A percentile compares a stretch with the other conserved stretches of the same genome.
These are phyloP conservation scores for Lichtheimia corymbifera DNA, from an alignment of 371 early-diverging fungal genomes.

Conservation along the genomic window DNA sequence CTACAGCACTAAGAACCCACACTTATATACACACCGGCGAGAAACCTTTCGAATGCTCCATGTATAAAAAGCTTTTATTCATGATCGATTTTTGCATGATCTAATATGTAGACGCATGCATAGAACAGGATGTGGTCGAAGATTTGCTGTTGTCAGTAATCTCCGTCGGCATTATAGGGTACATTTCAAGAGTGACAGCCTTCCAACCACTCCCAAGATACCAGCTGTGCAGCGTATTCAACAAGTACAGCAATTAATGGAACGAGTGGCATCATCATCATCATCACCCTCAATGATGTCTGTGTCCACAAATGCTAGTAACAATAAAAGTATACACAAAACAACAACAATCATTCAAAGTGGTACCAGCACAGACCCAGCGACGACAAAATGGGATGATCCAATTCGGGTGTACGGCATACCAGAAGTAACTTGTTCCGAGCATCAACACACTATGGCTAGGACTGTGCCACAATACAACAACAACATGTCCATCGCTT, in stretches of 20 bases:
- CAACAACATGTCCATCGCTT: no score
- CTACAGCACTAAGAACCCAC: constrained; percentile 74
- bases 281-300: no score
- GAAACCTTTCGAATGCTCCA: constrained; percentile 68
- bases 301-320: no score
- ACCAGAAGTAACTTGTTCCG: no score
- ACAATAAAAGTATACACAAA: no score
- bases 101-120: not conserved
- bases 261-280: constrained; percentile 10
- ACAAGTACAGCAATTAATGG: constrained; percentile 29
- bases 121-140: constrained; percentile 37
- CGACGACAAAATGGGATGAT: no score
- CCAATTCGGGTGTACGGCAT: no score
- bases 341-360: no score
- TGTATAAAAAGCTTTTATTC: constrained; percentile 15
- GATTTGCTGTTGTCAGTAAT: constrained; percentile 45
- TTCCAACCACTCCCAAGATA: constrained; percentile 9
- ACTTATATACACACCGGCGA: constrained; percentile 79
- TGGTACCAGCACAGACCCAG: no score
- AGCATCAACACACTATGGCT: no score
- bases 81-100: not conserved
- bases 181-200: constrained; percentile 18
- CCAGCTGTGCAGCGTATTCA: constrained; percentile 26
- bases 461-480: no score
- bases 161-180: constrained; percentile 41